A percentile compares a stretch with the other conserved stretches of the same genome.
Evolutionary conservation across 345 rosid genomes (phyloP).

Genomic region (Acer campestre): DNA sequence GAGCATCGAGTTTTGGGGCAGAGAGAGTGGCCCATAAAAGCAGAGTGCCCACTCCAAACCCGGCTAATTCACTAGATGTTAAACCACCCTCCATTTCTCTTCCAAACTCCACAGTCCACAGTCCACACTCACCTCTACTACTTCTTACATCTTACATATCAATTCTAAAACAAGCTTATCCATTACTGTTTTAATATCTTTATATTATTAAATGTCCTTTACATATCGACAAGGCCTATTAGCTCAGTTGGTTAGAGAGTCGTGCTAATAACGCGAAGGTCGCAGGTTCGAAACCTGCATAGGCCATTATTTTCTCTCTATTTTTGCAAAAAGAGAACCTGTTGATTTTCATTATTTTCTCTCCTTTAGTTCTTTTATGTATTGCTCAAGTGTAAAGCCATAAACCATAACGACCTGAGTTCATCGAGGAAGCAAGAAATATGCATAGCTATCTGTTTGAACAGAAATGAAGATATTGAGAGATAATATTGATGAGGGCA

Average conservation of each 20-base stretch:
- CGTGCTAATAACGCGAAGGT: conserved; percentile 55
- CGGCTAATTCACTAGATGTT: conserved; percentile 75
- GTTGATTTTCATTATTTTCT: too few species aligned
- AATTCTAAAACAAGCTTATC: not conserved
- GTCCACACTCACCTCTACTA: not conserved
- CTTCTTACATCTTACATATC: not conserved
- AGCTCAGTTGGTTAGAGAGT: conserved; percentile 54
- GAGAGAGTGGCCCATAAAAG: conserved; percentile 63
- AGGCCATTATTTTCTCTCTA: conserved; percentile 29
- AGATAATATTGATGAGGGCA: too few species aligned
- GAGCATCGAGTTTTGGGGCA: conserved; percentile 72
- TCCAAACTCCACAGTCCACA: not conserved
- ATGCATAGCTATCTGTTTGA: too few species aligned
- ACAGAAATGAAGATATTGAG: too few species aligned
- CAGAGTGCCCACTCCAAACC: conserved; percentile 67
- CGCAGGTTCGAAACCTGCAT: conserved; percentile 56
- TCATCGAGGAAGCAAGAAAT: too few species aligned
- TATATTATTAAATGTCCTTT: too few species aligned
- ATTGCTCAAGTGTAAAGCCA: too few species aligned
- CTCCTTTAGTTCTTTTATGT: too few species aligned
- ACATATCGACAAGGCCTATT: conserved; percentile 22
- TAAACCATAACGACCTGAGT: too few species aligned
- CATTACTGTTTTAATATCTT: too few species aligned
- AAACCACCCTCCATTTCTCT: conserved; percentile 51
- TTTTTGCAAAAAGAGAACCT: too few species aligned